Percentiles rank a stretch among this genome's conserved stretches.
Evolutionary conservation across 1,139 yeast species (phyloP).

Genomic region (Candida smagusa): DNA sequence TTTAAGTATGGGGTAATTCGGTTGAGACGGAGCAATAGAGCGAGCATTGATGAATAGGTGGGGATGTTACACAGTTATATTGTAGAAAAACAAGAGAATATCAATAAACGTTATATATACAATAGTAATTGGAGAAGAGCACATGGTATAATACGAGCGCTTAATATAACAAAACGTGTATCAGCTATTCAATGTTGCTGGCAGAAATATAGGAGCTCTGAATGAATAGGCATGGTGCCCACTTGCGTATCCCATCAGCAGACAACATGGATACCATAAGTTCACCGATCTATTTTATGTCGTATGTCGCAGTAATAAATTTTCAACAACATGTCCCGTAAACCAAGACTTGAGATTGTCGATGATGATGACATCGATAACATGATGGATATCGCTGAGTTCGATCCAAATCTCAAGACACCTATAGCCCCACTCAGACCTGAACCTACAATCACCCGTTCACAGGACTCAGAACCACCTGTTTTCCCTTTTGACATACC

Average conservation of each 20-base stretch:
- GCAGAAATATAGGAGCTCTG: too few species aligned
- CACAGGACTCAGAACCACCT: constrained; percentile 48
- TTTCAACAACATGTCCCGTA: constrained; percentile 37
- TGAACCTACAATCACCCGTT: constrained; percentile 55
- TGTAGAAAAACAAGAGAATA: too few species aligned
- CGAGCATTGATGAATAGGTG: too few species aligned
- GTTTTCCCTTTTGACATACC: constrained; percentile 21
- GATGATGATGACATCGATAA: constrained; percentile 88
- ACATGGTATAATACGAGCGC: too few species aligned
- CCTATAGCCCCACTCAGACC: constrained; percentile 68
- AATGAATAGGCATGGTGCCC: too few species aligned
- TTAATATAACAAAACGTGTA: too few species aligned
- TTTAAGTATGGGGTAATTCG: background rate
- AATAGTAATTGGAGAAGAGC: too few species aligned
- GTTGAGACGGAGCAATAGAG: background rate
- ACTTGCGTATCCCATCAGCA: too few species aligned
- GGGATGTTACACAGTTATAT: too few species aligned
- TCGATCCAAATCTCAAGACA: constrained; percentile 70
- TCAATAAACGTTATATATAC: too few species aligned
- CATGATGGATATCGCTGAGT: constrained; percentile 88
- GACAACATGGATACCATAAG: background rate
- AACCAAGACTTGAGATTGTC: constrained; percentile 82
- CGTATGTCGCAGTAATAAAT: background rate
- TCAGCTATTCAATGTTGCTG: too few species aligned
- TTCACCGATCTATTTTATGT: background rate